Evolutionary conservation across 306 rosid genomes (phyloP), one percentile per base, ranked within the genome.

Genomic region (Rosa rugosa): DNA sequence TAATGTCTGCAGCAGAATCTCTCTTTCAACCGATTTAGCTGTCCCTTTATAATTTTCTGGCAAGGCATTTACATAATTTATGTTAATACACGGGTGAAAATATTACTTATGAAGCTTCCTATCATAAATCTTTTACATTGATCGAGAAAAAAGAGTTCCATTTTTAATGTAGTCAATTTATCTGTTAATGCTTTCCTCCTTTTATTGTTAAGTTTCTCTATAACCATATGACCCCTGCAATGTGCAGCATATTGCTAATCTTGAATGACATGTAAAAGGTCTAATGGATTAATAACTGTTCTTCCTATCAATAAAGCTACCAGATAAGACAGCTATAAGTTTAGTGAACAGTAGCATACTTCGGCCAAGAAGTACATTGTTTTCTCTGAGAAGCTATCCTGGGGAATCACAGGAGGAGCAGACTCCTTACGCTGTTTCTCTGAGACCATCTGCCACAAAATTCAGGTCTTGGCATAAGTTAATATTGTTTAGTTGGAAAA

Each of bases 341-440:
- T 59, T 47, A 70, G 63, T 75, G 74, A 77, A 54, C 63, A 60
- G 72, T 18, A 66, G 74, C 98, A 83, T 90, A 95, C 99, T 85
- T 95, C 99, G 44, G 98, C 98, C 91, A 95, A 85, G 92, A 93
- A 90, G 88, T 88, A 95, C 83, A 86, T 85, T 22, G 93, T 90
- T 84, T 95, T 92, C 87, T 57, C 88, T 5, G 93, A 74, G 86
- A 86, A 84, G 69, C 86, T 93, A 71, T 88, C 93, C 17, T 87
- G 72, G 20, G 87, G 78, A 82, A 82, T 80, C 74, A 89, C 71
- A 45, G 99, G 99, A 83, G 98, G 99, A 75, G 96, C 99, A 49
- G 99, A 95, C 80, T 93, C 98, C 87, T 93, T 95, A 86, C 92
- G 89, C 83, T 95, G 99, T 85, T 94, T 95, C 82, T 95, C 99